A percentile compares a stretch with the other conserved stretches of the same genome.
Evolutionary conservation across 2,329 filamentous ascomycete species (phyloP).

Genomic region (Fonsecaea erecta): DNA sequence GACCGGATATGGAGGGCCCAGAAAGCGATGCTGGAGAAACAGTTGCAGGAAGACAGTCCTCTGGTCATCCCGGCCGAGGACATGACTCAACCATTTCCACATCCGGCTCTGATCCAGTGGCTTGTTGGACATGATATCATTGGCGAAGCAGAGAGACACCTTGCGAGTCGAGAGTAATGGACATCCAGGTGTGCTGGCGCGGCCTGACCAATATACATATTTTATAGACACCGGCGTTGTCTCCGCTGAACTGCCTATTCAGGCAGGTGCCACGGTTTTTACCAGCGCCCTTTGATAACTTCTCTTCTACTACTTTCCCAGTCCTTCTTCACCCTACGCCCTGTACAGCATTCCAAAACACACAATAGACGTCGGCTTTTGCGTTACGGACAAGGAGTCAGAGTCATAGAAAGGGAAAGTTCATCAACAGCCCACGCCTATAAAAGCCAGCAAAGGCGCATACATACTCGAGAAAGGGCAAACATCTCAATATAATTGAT

Average conservation of each 20-base stretch:
- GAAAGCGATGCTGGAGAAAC: constrained; percentile 6
- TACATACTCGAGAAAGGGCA: not conserved
- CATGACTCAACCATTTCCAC: constrained; percentile 10
- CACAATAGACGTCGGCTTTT: not conserved
- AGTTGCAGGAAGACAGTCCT: constrained; percentile 7
- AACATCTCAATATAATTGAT: not conserved
- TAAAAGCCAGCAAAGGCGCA: not conserved
- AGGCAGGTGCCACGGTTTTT: not conserved
- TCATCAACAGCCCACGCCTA: not conserved
- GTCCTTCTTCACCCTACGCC: not conserved
- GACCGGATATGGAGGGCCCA: not conserved
- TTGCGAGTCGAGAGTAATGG: not conserved
- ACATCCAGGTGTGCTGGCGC: not conserved
- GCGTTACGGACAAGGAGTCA: not conserved
- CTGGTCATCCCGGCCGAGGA: constrained; percentile 11
- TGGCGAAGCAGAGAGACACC: constrained; percentile 2
- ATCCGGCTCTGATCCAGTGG: constrained; percentile 21
- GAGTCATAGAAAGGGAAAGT: not conserved
- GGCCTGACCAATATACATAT: not conserved
- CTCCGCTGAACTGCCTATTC: not conserved
- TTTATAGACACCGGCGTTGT: not conserved
- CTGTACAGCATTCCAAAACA: not conserved
- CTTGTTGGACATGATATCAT: constrained; percentile 20
- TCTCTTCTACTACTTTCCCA: not conserved
- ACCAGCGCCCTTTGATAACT: not conserved